These are phyloP conservation scores for Oryza punctata DNA, from an alignment of 176 grass and related monocot genomes.

Conservation along the genomic window DNA sequence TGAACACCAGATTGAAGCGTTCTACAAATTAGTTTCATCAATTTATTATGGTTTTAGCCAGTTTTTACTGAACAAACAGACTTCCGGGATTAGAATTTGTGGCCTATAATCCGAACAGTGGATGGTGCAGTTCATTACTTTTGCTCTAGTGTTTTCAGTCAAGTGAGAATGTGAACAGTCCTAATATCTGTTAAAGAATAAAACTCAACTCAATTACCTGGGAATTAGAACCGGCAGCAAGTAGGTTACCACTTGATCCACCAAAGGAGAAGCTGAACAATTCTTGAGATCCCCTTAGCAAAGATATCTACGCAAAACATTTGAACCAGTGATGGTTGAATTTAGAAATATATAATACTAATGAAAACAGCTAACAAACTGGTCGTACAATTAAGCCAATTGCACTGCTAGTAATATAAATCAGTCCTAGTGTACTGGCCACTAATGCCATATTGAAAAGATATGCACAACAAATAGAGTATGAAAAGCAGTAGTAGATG, in stretches of 20 bases:
- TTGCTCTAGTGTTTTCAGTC: no score
- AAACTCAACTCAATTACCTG: constrained; percentile 47
- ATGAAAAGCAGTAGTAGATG: neutral
- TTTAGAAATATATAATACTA: neutral
- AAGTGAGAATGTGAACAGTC: no score
- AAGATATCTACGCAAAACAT: constrained; percentile 58
- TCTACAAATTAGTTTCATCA: no score
- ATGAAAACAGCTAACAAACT: neutral
- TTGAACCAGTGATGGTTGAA: neutral
- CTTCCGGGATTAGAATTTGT: neutral
- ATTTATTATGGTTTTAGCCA: no score
- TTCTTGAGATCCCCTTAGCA: constrained; percentile 73
- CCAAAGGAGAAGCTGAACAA: constrained; percentile 93
- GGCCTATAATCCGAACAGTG: neutral
- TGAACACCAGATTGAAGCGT: no score
- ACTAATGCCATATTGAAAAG: constrained; percentile 1
- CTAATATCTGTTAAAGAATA: neutral
- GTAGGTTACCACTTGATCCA: constrained; percentile 75
- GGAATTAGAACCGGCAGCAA: constrained; percentile 74
- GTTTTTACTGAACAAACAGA: neutral
- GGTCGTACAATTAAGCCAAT: neutral
- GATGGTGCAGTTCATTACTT: no score
- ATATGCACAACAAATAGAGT: neutral
- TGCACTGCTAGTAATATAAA: neutral
- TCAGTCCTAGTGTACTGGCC: neutral